These are phyloP conservation scores for Xerocomellus chrysenteron DNA, from an alignment of 768 basidiomycete species.

Conservation along the genomic window DNA sequence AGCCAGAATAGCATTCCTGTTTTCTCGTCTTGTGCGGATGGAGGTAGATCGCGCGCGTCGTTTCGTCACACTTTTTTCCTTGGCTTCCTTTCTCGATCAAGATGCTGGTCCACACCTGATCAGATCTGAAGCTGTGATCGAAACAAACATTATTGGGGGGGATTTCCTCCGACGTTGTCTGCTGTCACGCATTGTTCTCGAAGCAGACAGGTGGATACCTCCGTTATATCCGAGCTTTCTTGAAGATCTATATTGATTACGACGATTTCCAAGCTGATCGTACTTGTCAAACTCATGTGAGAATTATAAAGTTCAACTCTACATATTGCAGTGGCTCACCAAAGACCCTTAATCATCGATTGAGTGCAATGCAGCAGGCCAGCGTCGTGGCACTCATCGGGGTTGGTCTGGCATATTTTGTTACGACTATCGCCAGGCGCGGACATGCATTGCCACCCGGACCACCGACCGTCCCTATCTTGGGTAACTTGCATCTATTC, in stretches of 20 bases:
- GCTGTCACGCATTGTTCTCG: too few species aligned
- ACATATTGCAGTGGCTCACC: not conserved
- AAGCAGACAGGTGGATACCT: too few species aligned
- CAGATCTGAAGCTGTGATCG: not conserved
- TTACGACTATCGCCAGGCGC: not conserved
- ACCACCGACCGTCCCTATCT: conserved; percentile 1
- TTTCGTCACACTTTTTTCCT: not conserved
- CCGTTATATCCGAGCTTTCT: too few species aligned
- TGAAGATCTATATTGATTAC: too few species aligned
- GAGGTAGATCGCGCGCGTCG: not conserved
- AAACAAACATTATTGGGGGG: not conserved
- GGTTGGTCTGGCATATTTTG: not conserved
- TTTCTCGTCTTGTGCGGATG: not conserved
- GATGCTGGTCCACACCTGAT: not conserved
- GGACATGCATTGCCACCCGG: conserved; percentile 1
- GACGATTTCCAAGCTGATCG: not conserved
- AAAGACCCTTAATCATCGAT: not conserved
- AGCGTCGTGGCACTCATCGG: not conserved
- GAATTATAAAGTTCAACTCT: not conserved
- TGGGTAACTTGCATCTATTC: conserved; percentile 3
- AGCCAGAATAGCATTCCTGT: not conserved
- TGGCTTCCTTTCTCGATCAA: not conserved
- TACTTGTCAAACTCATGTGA: too few species aligned
- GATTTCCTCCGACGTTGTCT: not conserved
- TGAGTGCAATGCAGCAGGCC: not conserved